Conservation (phyloP, 2,329 filamentous ascomycete genomes). For the Colletotrichum sp. region DNA sequence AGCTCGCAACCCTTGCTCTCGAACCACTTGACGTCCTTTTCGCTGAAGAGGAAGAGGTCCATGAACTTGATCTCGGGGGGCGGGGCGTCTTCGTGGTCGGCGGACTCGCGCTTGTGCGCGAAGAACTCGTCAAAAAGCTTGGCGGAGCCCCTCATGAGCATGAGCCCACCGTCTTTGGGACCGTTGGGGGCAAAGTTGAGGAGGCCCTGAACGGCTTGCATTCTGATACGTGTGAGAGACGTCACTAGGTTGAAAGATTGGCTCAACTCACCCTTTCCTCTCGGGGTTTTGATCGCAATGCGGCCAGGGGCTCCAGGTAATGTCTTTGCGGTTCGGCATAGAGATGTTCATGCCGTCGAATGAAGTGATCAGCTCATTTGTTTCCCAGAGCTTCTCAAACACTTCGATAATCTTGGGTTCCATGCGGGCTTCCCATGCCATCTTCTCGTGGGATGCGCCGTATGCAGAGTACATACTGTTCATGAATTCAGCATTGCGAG, state of each 20-base stretch:
- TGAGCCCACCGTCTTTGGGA: constrained; percentile 49
- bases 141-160: constrained; percentile 47
- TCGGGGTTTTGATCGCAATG: constrained; percentile 48
- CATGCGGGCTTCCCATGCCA: constrained; percentile 47
- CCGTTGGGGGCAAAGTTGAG: constrained; percentile 50
- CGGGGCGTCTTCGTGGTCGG: constrained; percentile 32
- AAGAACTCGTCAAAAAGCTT: constrained; percentile 51
- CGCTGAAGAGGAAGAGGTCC: constrained; percentile 47
- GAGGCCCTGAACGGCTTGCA: constrained; percentile 45
- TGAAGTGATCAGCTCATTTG: constrained; percentile 29
- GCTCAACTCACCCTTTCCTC: constrained; percentile 37
- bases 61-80: constrained; percentile 35
- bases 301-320: constrained; percentile 46
- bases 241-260: fast-evolving
- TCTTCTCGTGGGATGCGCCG: constrained; percentile 43
- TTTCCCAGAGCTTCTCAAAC: constrained; percentile 46
- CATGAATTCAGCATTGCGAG: not conserved
- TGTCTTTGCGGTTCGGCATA: constrained; percentile 42
- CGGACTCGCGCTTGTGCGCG: constrained; percentile 33
- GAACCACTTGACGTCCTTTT: constrained; percentile 36
- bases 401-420: constrained; percentile 44
- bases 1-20: constrained; percentile 22
- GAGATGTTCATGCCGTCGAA: constrained; percentile 44
- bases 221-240: constrained; percentile 12
- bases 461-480: constrained; percentile 45